These are phyloP conservation scores for Trichoderma sp. DNA, from an alignment of 2,329 filamentous ascomycete genomes.

Conservation along the genomic window DNA sequence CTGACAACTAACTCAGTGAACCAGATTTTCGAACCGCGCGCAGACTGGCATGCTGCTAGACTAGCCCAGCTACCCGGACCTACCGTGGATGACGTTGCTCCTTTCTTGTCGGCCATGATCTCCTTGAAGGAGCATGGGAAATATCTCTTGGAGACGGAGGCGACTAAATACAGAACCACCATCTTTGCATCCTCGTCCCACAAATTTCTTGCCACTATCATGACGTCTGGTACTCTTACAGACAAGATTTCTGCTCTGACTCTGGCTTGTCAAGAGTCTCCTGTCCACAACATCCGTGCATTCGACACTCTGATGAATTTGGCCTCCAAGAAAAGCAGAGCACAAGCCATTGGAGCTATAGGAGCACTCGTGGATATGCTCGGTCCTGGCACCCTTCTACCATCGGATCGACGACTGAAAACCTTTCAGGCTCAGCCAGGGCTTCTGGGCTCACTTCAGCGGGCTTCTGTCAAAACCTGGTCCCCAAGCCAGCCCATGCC, in stretches of 20 bases:
- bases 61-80: constrained; percentile 44
- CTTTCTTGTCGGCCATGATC: constrained; percentile 43
- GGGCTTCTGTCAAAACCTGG: constrained; percentile 59
- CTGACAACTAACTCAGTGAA: constrained; percentile 35
- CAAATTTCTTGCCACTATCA: constrained; percentile 96
- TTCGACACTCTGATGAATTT: constrained; percentile 79
- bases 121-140: constrained; percentile 67
- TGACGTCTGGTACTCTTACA: constrained; percentile 91
- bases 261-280: constrained; percentile 91
- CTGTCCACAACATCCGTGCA: constrained; percentile 85
- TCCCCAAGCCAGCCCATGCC: constrained; percentile 67
- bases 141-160: constrained; percentile 73
- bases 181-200: constrained; percentile 80
- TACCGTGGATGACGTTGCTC: constrained; percentile 43
- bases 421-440: constrained; percentile 77
- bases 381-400: constrained; percentile 81
- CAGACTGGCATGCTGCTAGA: constrained; percentile 54
- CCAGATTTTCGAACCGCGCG: constrained; percentile 54
- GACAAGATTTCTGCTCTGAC: constrained; percentile 97
- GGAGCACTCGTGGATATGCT: constrained; percentile 92
- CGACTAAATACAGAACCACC: constrained; percentile 68
- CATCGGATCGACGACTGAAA: constrained; percentile 74
- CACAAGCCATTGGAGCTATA: constrained; percentile 88
- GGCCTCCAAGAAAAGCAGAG: constrained; percentile 89
- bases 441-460: constrained; percentile 67